Conservation (phyloP, 768 basidiomycete genomes). For the Lactarius sp. region DNA sequence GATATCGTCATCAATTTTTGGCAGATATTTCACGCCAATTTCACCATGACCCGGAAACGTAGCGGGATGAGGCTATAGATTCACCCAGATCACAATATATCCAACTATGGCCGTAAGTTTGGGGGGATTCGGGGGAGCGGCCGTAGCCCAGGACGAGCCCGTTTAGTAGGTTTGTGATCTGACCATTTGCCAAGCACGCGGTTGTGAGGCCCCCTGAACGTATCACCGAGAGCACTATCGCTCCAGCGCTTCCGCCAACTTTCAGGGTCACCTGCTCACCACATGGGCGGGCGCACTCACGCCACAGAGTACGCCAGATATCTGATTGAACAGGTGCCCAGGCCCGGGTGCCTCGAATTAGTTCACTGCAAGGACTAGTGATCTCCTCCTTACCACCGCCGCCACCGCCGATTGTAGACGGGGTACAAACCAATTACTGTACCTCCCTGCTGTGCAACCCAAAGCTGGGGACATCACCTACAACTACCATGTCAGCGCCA, state of each 20-base stretch:
- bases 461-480: background rate
- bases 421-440: too few relatives aligned
- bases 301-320: constrained; percentile 10
- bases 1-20: background rate
- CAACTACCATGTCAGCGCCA: background rate
- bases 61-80: constrained; percentile 9
- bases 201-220: background rate
- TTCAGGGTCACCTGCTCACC: constrained; percentile 16
- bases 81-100: constrained; percentile 9
- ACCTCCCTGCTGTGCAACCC: background rate
- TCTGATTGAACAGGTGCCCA: background rate
- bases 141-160: constrained; percentile 4
- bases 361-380: background rate
- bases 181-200: constrained; percentile 1
- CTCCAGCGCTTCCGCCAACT: constrained; percentile 6
- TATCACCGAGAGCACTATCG: background rate
- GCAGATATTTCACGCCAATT: background rate
- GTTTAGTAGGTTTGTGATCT: background rate
- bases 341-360: background rate
- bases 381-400: background rate
- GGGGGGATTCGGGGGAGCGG: background rate
- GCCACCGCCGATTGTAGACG: too few relatives aligned
- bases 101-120: background rate
- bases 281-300: background rate
- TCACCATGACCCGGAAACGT: constrained; percentile 5